Evolutionary conservation across 176 grass and related monocot species (phyloP).

Genomic region (Musa beccarii): DNA sequence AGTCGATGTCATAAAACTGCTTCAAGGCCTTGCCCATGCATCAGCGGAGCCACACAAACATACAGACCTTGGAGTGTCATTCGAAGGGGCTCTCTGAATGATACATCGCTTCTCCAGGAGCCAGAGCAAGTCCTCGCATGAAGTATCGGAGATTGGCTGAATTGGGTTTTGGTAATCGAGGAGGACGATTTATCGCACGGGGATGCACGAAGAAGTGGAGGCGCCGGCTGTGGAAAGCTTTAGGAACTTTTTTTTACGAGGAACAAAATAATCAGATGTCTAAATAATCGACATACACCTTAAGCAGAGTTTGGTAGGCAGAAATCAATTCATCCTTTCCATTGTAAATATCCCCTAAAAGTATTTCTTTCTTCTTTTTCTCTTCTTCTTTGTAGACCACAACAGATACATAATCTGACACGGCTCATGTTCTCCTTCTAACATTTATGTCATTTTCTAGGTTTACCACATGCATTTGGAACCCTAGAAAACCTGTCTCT

Average conservation of each 20-base stretch:
- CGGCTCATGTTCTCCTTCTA: background rate
- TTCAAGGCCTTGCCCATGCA: conserved; percentile 53
- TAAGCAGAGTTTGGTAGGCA: background rate
- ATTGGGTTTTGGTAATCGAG: too few relatives aligned
- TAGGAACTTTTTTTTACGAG: background rate
- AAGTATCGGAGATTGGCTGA: too few relatives aligned
- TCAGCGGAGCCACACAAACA: conserved; percentile 10
- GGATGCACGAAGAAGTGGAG: background rate
- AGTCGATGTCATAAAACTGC: conserved; percentile 85
- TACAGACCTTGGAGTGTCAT: conserved; percentile 41
- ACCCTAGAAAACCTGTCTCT: background rate
- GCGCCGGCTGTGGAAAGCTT: background rate
- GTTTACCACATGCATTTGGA: too few relatives aligned
- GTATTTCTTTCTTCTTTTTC: background rate
- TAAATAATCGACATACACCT: background rate
- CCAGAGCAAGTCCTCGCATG: too few relatives aligned
- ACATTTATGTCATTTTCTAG: background rate
- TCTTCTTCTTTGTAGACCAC: background rate
- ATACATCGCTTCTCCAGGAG: background rate
- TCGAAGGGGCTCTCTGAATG: conserved; percentile 57
- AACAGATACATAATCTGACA: background rate
- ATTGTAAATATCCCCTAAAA: background rate
- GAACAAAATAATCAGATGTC: background rate
- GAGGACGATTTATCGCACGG: background rate
- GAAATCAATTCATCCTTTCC: background rate